Evolutionary conservation across 2,329 filamentous ascomycete genomes (phyloP).

Genomic region (Cadophora luteo-olivacea): DNA sequence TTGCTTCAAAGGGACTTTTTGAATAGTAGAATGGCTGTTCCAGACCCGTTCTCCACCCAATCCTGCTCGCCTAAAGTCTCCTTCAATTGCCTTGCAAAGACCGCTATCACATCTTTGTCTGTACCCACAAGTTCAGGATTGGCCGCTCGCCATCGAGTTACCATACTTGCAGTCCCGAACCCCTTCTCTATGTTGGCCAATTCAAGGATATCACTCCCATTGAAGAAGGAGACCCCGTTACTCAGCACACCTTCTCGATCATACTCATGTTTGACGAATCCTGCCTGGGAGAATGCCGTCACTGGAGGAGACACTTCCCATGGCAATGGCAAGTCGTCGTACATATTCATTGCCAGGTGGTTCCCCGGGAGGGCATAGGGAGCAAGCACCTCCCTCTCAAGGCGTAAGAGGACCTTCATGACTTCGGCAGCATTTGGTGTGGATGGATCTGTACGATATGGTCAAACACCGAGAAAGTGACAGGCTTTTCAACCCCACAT

Average conservation of each 20-base stretch:
- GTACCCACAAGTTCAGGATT: slow-evolving; percentile 47
- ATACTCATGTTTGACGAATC: slow-evolving; percentile 48
- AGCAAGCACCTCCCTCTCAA: slow-evolving; percentile 47
- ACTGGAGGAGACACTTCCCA: slow-evolving; percentile 48
- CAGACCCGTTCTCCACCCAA: slow-evolving; percentile 26
- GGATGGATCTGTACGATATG: slow-evolving; percentile 39
- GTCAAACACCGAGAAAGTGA: slow-evolving; percentile 9
- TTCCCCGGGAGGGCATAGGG: slow-evolving; percentile 50
- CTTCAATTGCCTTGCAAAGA: slow-evolving; percentile 30
- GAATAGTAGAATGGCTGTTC: slow-evolving; percentile 32
- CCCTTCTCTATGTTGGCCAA: slow-evolving; percentile 37
- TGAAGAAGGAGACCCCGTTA: slow-evolving; percentile 42
- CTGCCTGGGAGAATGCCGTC: slow-evolving; percentile 42
- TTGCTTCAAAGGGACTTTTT: slow-evolving; percentile 29
- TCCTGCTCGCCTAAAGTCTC: slow-evolving; percentile 30
- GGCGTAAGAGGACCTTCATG: slow-evolving; percentile 46
- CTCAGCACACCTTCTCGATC: slow-evolving; percentile 43
- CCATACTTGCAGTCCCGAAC: slow-evolving; percentile 47
- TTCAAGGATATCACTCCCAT: slow-evolving; percentile 26
- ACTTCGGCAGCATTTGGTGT: slow-evolving; percentile 48
- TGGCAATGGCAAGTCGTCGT: slow-evolving; percentile 51
- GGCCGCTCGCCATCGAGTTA: slow-evolving; percentile 49
- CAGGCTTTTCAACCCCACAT: slow-evolving; percentile 21
- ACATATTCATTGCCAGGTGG: slow-evolving; percentile 46
- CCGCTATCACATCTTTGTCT: slow-evolving; percentile 46